Base-by-base conservation (phyloP, 164 flowering plant species). In the Chloranthus sessilifolius region DNA sequence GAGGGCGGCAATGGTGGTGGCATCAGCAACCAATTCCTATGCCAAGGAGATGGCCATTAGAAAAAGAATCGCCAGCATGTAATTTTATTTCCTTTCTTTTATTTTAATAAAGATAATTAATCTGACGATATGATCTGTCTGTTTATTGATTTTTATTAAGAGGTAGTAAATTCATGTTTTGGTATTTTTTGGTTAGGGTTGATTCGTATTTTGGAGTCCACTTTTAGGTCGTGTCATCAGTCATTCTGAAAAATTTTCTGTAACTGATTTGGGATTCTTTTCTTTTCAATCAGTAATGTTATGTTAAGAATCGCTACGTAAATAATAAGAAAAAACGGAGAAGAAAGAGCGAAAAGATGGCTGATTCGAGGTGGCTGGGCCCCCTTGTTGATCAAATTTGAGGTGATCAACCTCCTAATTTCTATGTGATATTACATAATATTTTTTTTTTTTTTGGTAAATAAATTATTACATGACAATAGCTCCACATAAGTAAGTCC, bases 11-110 rank as follows among this genome's bases (percentile, higher is more conserved):
- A 69, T 64, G 65, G 81, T 79, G 77, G 72, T 64, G 46, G 60
- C 70, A 2, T 52, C 80, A 2, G 75, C 69, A 29, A 46, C 63
- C 7, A 80, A 67, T 73, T 48, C 78, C 16, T 83, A 65, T 41
- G 67, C 67, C 50, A 82, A 71, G 52, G 94, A 84, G 65, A 71
- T 84, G 47, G 51, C 69, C 24, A 74, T 82, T 65, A 63, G 94
- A 29, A 79, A 54, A 64, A 79, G 72, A 58, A 78, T 84, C 1
- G 37, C 61, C 34, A 74, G 62, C 71, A 79, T 84, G 88, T 84
- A 78, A 51, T 21, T 16, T 27, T 30, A 5, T 23, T 24, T 19
- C 31, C 24, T 49, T 47, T 53, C 60, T 26, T 47, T 43, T 30
- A 54, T 50, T 60, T 41, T 33, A 43, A 17, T 28, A 22, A 19